phyloP scores from a whole-genome alignment of 208 protist species.

The Sergeia podlipaevii region DNA sequence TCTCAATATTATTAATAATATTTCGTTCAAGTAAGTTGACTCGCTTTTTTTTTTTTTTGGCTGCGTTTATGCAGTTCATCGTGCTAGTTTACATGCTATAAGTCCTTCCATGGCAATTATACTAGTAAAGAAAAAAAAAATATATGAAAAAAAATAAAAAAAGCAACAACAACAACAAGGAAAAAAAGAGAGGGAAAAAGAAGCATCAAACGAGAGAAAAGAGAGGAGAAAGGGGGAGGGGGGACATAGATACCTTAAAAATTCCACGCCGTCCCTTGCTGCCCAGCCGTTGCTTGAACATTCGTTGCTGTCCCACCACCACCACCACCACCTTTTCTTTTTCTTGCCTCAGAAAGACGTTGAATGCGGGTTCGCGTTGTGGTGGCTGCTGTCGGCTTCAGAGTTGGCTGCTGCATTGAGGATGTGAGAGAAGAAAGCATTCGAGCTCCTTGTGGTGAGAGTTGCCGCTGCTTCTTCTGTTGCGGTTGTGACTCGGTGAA shows the following conservation, averaged over 20 bases:
- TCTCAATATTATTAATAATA: too few relatives aligned
- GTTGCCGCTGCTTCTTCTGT: too few relatives aligned
- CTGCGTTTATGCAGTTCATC: too few relatives aligned
- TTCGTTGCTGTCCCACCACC: neutral
- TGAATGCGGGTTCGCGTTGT: neutral
- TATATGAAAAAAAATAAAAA: conserved; percentile 7
- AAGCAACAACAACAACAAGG: conserved; percentile 9
- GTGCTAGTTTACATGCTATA: too few relatives aligned
- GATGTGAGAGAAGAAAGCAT: too few relatives aligned
- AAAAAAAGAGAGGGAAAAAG: conserved; percentile 8
- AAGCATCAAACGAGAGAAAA: conserved; percentile 11
- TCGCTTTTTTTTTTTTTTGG: too few relatives aligned
- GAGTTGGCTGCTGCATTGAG: too few relatives aligned
- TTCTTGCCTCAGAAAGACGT: too few relatives aligned
- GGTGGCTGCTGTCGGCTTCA: neutral
- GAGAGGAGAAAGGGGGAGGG: neutral
- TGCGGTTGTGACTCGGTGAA: too few relatives aligned
- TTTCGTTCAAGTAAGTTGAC: too few relatives aligned
- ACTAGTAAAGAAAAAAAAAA: conserved; percentile 12
- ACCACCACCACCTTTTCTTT: too few relatives aligned
- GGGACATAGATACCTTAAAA: neutral
- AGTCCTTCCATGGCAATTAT: neutral
- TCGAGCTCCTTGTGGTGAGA: too few relatives aligned
- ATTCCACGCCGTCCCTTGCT: neutral
- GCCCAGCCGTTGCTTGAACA: neutral